A percentile compares a stretch with the other conserved stretches of the same genome.
These are phyloP conservation scores for Rhynchospora tenuis DNA, from an alignment of 176 grass and related monocot species.

Conservation along the genomic window DNA sequence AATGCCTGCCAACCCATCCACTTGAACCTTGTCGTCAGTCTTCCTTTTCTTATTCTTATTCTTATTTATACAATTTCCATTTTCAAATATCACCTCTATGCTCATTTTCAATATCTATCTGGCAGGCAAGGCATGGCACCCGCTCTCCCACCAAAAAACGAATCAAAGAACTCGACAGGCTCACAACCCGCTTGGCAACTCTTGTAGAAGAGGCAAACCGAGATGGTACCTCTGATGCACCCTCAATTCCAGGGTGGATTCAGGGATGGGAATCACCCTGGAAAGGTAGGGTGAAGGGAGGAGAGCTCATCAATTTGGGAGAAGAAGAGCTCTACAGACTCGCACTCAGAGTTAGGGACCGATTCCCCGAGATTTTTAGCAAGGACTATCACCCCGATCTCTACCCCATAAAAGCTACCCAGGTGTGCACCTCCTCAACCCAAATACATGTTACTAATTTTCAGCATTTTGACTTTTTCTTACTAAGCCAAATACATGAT, in stretches of 20 bases:
- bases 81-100: background rate
- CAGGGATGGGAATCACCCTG: constrained; percentile 76
- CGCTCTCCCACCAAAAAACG: constrained; percentile 80
- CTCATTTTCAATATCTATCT: background rate
- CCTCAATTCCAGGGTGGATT: constrained; percentile 65
- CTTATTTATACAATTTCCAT: background rate
- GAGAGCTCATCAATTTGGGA: constrained; percentile 71
- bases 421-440: constrained; percentile 35
- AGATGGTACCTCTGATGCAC: constrained; percentile 23
- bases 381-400: constrained; percentile 79
- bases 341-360: constrained; percentile 61
- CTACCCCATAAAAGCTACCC: constrained; percentile 77
- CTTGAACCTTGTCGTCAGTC: constrained; percentile 79
- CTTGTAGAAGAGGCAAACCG: constrained; percentile 50
- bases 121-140: constrained; percentile 83
- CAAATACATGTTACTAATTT: background rate
- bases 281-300: constrained; percentile 69
- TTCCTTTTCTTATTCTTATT: background rate
- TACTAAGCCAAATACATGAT: background rate
- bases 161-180: constrained; percentile 74
- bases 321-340: constrained; percentile 77
- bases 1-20: constrained; percentile 64
- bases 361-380: constrained; percentile 61
- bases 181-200: constrained; percentile 39
- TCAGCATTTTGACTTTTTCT: background rate